Evolutionary conservation across 345 rosid species (phyloP), one percentile per base, ranked within the genome.

Genomic region (Populus pruinosa): DNA sequence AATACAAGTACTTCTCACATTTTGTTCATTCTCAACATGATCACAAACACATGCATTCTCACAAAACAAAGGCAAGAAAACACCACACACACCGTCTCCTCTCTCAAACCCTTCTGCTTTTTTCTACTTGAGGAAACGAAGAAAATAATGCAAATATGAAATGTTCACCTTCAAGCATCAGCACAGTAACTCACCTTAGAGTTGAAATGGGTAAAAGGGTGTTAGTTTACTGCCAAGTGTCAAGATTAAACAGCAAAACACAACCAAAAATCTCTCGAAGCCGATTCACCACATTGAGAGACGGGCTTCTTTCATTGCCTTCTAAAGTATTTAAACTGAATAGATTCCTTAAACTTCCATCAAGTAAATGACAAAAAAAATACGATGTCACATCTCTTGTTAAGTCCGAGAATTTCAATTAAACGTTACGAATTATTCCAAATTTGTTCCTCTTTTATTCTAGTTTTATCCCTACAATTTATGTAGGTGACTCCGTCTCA

Each of bases 181-280:
- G 38, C n/a, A 53, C 36, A 10, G 55, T 2, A 38, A 56, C 76
- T 68, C 77, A 84, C 79, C 87, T 82, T 44, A 12, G 70, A 82
- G 79, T 9, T 38, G 70, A 75, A 80, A 50, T 11, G n/a, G 27
- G 65, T 31, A 56, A 75, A 61, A 36, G 44, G 77, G 82, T 79
- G 43, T 10, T 75, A 20, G 5, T 12, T 63, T 31, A 56, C 21
- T 1, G 41, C 8, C 6, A 0, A 73, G n/a, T 36, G 63, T 17
- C 9, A 63, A 11, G 41, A 80, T 82, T 84, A 84, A 82, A 73
- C 82, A 85, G 82, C 81, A 72, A 39, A 62, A 71, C 68, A 49
- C 65, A 73, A 49, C 2, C 5, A 18, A 29, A 1, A 36, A 20
- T 65, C 62, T 21, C 47, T n/a, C 50, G 79, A 71, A 69, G 76